Base-by-base conservation (phyloP, 176 grass and related monocot genomes). In the Oryza meyeriana region DNA sequence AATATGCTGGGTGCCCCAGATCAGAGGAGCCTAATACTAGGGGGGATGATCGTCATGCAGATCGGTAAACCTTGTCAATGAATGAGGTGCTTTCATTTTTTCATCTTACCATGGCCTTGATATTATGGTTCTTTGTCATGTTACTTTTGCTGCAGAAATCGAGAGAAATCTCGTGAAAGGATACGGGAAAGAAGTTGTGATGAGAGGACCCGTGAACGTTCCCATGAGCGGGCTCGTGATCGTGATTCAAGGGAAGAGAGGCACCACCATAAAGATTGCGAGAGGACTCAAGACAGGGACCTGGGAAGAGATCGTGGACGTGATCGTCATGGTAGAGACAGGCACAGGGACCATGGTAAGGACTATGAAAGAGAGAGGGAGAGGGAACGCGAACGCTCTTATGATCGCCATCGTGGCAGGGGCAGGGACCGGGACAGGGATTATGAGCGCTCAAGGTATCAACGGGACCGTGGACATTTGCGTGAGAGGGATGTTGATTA, bases 11-110 rank as follows among this genome's bases (percentile, higher is more conserved):
- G 5, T 79, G 63, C 30, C 83, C 83, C 64, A 85, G 83, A 79
- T 90, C 88, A 39, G 90, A 93, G 84, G 88, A 96, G 62, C 80
- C 88, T 79, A 93, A 81, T 84, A 83, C 88, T 79, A 96, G 84
- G 87, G 79, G 78, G 79, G 83, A 88, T 77, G 87, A 90, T 66
- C 81, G 50, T 65, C 79, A 74, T 83, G 59, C 77, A 18, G 93
- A 92, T 66, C 74, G 82, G 93, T 95, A 81, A 48, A 11, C 48
- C 44, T 68, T 36, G 9, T 65, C 57, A 65, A 35, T 71, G 4
- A 38, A 39, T 76, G 10, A 84, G 64, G 57, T 76, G 10, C 44
- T 50, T 84, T 14, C 47, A 44, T 64, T 64, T 47, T 72, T 27
- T 42, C 20, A 6, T 62, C 11, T 65, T 85, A 72, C 11, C 16